Evolutionary conservation across 768 basidiomycete genomes (phyloP).

Genomic region (Amanita phalloides): DNA sequence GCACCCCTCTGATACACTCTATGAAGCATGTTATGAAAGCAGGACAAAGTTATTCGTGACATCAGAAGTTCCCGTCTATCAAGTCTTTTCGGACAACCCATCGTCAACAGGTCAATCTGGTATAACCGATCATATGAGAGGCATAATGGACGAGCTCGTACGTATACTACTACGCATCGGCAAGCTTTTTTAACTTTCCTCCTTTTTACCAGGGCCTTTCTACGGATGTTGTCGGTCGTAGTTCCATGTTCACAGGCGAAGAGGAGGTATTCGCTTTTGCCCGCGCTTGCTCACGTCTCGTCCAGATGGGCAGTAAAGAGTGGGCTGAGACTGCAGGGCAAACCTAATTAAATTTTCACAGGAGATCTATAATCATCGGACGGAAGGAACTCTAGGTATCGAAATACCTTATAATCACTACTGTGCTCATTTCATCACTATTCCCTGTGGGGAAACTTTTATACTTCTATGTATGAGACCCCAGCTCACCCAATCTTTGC

Average conservation of each 20-base stretch:
- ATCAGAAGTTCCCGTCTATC: slow-evolving; percentile 84
- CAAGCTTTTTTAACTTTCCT: not conserved
- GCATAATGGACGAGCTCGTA: slow-evolving; percentile 94
- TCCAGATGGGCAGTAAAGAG: slow-evolving; percentile 86
- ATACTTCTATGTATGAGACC: no score
- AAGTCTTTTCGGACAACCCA: slow-evolving; percentile 77
- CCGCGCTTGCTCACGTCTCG: slow-evolving; percentile 78
- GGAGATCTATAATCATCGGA: not conserved
- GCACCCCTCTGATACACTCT: not conserved
- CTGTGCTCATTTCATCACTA: not conserved
- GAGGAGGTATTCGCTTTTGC: slow-evolving; percentile 98
- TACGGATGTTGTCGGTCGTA: slow-evolving; percentile 63
- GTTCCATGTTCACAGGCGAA: slow-evolving; percentile 91
- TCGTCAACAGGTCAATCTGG: slow-evolving; percentile 16
- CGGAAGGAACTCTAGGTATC: not conserved
- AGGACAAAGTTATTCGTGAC: slow-evolving; percentile 86
- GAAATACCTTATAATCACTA: not conserved
- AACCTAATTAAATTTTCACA: slow-evolving; percentile 2
- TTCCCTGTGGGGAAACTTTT: not conserved
- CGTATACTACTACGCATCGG: not conserved
- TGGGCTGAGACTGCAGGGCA: slow-evolving; percentile 54
- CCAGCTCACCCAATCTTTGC: no score
- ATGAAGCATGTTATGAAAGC: slow-evolving; percentile 81
- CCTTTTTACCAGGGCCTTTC: slow-evolving; percentile 53
- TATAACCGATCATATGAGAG: slow-evolving; percentile 80